Evolutionary conservation across 2,329 filamentous ascomycete genomes (phyloP).

Genomic region (Nemania sp.): DNA sequence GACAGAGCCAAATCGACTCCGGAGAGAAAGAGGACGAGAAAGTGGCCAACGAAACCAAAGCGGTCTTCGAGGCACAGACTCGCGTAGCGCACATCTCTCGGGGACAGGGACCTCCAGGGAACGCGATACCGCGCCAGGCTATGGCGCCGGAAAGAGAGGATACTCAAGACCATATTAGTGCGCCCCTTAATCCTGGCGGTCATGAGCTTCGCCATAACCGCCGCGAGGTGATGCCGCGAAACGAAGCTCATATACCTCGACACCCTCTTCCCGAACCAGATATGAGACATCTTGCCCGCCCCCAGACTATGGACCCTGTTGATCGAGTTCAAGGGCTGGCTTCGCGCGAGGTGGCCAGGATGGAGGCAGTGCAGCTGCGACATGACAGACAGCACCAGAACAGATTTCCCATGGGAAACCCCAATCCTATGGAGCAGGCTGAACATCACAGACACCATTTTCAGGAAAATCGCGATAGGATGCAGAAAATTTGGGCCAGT

Average conservation of each 20-base stretch:
- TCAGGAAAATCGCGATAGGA: conserved; percentile 54
- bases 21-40: conserved; percentile 55
- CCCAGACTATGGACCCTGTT: conserved; percentile 40
- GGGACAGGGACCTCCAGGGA: conserved; percentile 15
- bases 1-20: conserved; percentile 60
- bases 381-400: conserved; percentile 52
- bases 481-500: conserved; percentile 59
- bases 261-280: conserved; percentile 42
- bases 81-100: conserved; percentile 44
- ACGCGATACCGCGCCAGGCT: conserved; percentile 15
- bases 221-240: conserved; percentile 40
- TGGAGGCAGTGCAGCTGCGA: conserved; percentile 55
- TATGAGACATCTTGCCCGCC: conserved; percentile 42
- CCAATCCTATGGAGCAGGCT: conserved; percentile 9
- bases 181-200: conserved; percentile 9
- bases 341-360: conserved; percentile 55
- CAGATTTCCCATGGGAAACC: conserved; percentile 41
- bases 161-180: conserved; percentile 22
- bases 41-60: conserved; percentile 53
- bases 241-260: conserved; percentile 38
- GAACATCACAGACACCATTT: conserved; percentile 43
- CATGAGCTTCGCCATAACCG: conserved; percentile 49
- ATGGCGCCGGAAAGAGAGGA: conserved; percentile 28
- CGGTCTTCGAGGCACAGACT: conserved; percentile 54
- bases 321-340: conserved; percentile 55